Percentiles rank a stretch among this genome's conserved stretches.
These are phyloP conservation scores for Puccinia coronata DNA, from an alignment of 1,284 basidiomycete genomes.

Conservation along the genomic window DNA sequence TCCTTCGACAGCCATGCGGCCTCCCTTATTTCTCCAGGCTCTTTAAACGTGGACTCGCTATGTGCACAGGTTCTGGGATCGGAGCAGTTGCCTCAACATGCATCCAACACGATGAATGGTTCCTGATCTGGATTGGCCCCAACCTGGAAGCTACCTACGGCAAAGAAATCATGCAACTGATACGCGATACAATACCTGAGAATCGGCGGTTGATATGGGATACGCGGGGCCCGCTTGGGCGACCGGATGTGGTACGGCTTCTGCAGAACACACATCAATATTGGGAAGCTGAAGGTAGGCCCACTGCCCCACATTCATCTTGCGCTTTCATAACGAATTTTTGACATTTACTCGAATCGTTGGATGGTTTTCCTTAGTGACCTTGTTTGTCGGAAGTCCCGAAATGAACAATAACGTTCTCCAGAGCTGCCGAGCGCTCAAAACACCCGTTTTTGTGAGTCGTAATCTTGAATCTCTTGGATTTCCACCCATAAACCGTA, in stretches of 20 bases:
- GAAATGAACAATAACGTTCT: slow-evolving; percentile 27
- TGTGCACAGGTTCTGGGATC: slow-evolving; percentile 75
- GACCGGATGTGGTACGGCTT: slow-evolving; percentile 74
- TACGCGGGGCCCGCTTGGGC: slow-evolving; percentile 68
- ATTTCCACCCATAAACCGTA: background rate
- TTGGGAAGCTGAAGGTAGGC: slow-evolving; percentile 70
- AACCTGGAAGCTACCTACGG: slow-evolving; percentile 68
- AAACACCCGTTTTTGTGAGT: slow-evolving; percentile 42
- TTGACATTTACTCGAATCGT: no score
- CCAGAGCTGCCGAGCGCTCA: slow-evolving; percentile 3
- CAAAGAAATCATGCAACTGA: slow-evolving; percentile 70
- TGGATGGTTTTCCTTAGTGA: background rate
- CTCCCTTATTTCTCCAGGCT: slow-evolving; percentile 74
- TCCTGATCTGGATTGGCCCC: slow-evolving; percentile 67
- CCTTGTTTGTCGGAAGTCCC: slow-evolving; percentile 43
- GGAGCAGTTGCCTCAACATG: slow-evolving; percentile 74
- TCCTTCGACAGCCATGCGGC: slow-evolving; percentile 68
- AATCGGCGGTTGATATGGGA: slow-evolving; percentile 73
- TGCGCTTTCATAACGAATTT: background rate
- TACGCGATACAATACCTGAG: slow-evolving; percentile 68
- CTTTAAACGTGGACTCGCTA: slow-evolving; percentile 72
- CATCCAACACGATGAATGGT: slow-evolving; percentile 71
- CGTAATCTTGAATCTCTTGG: background rate
- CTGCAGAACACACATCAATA: slow-evolving; percentile 68
- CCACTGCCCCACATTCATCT: background rate